phyloP scores from a whole-genome alignment of 2,329 filamentous ascomycete genomes.

The Fonsecaea monophora region DNA sequence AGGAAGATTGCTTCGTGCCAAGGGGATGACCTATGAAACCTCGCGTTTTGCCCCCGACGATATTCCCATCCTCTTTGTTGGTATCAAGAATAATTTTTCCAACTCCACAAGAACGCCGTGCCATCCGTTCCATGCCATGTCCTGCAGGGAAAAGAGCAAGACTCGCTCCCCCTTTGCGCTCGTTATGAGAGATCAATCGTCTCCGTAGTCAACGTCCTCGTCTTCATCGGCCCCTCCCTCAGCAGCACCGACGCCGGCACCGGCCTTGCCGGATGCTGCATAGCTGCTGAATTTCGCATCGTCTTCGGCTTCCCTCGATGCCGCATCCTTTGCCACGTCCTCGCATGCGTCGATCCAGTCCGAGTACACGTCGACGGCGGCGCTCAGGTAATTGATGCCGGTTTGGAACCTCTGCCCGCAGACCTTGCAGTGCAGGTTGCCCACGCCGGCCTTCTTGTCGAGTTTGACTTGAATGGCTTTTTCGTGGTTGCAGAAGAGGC shows the following conservation, averaged over 20 bases:
- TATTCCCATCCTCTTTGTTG: not conserved
- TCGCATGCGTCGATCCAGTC: slow-evolving; percentile 98
- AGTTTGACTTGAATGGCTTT: slow-evolving; percentile 89
- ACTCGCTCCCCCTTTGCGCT: not conserved
- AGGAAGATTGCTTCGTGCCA: not conserved
- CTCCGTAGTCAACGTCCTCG: slow-evolving; percentile 57
- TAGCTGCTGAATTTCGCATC: slow-evolving; percentile 42
- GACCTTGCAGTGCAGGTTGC: slow-evolving; percentile 85
- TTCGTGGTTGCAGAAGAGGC: slow-evolving; percentile 98
- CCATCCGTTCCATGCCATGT: not conserved
- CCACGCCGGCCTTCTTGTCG: slow-evolving; percentile 89
- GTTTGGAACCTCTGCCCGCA: slow-evolving; percentile 95
- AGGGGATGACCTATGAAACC: not conserved
- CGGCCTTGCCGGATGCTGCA: slow-evolving; percentile 40
- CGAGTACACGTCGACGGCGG: slow-evolving; percentile 91
- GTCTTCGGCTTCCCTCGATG: slow-evolving; percentile 41
- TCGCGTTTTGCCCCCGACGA: not conserved
- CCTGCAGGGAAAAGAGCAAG: not conserved
- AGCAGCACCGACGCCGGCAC: slow-evolving; percentile 38
- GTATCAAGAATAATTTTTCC: not conserved
- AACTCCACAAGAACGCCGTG: not conserved
- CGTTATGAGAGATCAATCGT: slow-evolving; percentile 22
- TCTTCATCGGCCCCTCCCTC: slow-evolving; percentile 39
- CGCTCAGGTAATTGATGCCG: slow-evolving; percentile 82
- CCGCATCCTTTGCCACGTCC: slow-evolving; percentile 69